Conservation (phyloP, 225 moss, liverwort and hornwort genomes). For the Marchantia paleacea region DNA sequence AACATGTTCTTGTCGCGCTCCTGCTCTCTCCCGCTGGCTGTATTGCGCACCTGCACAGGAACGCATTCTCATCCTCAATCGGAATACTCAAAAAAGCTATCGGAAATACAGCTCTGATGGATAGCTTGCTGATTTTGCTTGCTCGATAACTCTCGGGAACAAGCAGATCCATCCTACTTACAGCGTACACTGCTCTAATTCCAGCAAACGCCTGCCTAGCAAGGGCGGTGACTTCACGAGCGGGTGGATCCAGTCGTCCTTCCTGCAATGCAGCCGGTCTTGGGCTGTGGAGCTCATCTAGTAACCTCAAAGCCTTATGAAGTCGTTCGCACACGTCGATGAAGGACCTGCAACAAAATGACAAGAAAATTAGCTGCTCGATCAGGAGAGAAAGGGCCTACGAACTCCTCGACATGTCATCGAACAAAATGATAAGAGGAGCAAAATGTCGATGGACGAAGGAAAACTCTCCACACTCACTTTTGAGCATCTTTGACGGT, state of each 20-base stretch:
- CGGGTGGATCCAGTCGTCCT: conserved; percentile 49
- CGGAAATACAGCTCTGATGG: neutral
- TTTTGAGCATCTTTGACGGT: conserved; percentile 99
- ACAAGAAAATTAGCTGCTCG: neutral
- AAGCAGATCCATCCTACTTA: conserved; percentile 43
- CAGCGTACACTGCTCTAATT: conserved; percentile 94
- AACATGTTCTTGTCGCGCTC: conserved; percentile 95
- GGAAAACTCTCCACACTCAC: conserved; percentile 45
- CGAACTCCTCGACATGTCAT: neutral
- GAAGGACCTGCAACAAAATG: conserved; percentile 62
- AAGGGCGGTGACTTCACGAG: conserved; percentile 65
- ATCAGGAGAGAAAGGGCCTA: neutral
- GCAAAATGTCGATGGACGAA: no score
- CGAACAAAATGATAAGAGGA: neutral
- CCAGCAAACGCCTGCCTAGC: conserved; percentile 89
- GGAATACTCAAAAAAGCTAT: neutral
- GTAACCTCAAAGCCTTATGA: conserved; percentile 64
- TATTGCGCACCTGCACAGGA: conserved; percentile 81
- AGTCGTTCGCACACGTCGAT: conserved; percentile 86
- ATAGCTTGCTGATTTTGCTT: neutral
- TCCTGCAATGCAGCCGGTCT: conserved; percentile 37
- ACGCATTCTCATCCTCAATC: neutral
- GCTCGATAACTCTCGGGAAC: neutral
- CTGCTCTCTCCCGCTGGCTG: conserved; percentile 95
- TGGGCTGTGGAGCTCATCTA: conserved; percentile 63